These are phyloP conservation scores for Mitosporidium daphniae DNA, from an alignment of 371 early-diverging fungal species.

Conservation along the genomic window DNA sequence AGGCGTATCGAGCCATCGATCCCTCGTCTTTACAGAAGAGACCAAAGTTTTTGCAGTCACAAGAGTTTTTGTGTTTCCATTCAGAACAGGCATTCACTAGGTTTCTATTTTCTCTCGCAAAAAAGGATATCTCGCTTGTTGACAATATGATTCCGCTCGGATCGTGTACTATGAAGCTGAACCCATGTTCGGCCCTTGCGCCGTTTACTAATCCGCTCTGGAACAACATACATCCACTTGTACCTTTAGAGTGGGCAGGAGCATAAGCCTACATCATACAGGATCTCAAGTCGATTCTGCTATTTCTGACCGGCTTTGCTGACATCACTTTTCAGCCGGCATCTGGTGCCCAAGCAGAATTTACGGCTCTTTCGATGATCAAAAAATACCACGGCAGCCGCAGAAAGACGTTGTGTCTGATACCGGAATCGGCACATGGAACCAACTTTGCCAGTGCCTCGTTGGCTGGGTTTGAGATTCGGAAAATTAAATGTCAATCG, in stretches of 20 bases:
- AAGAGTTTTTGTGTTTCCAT: too few relatives aligned
- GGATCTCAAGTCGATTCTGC: constrained; percentile 44
- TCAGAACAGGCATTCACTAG: too few relatives aligned
- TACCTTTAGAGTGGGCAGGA: constrained; percentile 44
- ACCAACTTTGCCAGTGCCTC: constrained; percentile 92
- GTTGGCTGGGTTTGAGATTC: constrained; percentile 70
- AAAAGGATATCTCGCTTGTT: constrained; percentile 67
- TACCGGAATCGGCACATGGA: constrained; percentile 84
- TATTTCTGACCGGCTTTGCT: constrained; percentile 61
- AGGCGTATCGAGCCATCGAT: too few relatives aligned
- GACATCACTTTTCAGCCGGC: constrained; percentile 68
- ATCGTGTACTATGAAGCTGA: constrained; percentile 89
- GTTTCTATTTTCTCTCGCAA: too few relatives aligned
- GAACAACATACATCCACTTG: constrained; percentile 66
- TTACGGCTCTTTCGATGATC: constrained; percentile 62
- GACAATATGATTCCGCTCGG: constrained; percentile 90
- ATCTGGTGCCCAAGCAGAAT: constrained; percentile 88
- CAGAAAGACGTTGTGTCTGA: constrained; percentile 55
- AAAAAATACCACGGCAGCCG: constrained; percentile 42
- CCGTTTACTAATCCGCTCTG: constrained; percentile 86
- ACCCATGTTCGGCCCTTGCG: constrained; percentile 82
- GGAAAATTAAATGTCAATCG: constrained; percentile 55
- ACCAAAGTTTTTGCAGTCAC: too few relatives aligned
- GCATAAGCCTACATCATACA: constrained; percentile 24
- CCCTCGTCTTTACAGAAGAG: too few relatives aligned